A percentile compares a stretch with the other conserved stretches of the same genome.
Conservation (phyloP, 805 yeast genomes). For the Saitoella complicata region DNA sequence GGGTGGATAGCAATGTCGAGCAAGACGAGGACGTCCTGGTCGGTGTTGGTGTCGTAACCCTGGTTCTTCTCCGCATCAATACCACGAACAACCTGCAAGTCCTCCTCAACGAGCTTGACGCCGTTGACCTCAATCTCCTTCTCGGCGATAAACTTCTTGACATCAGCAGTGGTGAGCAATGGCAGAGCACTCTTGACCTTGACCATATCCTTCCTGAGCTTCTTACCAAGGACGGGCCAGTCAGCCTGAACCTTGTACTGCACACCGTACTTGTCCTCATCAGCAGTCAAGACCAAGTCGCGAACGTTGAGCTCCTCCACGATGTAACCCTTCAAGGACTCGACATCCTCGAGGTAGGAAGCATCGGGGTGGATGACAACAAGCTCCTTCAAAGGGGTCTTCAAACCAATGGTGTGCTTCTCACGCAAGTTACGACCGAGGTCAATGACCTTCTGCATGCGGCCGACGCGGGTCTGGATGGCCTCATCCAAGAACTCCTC, state of each 20-base stretch:
- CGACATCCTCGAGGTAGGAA: constrained; percentile 59
- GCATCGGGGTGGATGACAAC: constrained; percentile 72
- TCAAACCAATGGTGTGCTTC: constrained; percentile 80
- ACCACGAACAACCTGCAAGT: constrained; percentile 78
- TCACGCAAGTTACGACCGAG: constrained; percentile 94
- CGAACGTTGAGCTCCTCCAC: constrained; percentile 86
- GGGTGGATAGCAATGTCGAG: constrained; percentile 77
- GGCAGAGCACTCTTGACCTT: constrained; percentile 92
- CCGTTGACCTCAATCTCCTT: constrained; percentile 81
- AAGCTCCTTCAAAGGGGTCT: constrained; percentile 82
- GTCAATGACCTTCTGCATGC: constrained; percentile 96
- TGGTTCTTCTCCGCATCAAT: constrained; percentile 39
- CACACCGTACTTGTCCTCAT: constrained; percentile 83
- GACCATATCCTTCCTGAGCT: constrained; percentile 83
- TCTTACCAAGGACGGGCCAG: constrained; percentile 98
- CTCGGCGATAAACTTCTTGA: constrained; percentile 50
- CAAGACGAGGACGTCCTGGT: constrained; percentile 75
- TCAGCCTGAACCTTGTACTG: constrained; percentile 91
- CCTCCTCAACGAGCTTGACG: constrained; percentile 72
- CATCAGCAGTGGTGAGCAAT: constrained; percentile 60
- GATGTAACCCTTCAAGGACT: constrained; percentile 61
- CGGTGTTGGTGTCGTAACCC: constrained; percentile 79
- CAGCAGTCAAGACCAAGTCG: constrained; percentile 70
- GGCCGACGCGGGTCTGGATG: constrained; percentile 73
- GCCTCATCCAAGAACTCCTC: constrained; percentile 63